Evolutionary conservation across 352 stramenopile species (phyloP).

Genomic region (Globisporangium spiculum): DNA sequence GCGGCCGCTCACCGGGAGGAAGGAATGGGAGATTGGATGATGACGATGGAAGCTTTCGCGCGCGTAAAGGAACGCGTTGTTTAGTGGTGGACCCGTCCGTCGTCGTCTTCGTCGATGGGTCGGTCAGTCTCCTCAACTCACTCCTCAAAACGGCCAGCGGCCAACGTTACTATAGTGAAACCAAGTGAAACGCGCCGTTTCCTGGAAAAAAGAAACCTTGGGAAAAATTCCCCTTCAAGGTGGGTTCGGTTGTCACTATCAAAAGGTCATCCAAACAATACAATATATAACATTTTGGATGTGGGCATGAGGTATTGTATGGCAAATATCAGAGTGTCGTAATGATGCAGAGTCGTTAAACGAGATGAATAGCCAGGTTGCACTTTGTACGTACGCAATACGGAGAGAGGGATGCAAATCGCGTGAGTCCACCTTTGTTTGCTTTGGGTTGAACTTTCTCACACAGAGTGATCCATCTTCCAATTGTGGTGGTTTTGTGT

Average conservation of each 20-base stretch:
- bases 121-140: background rate
- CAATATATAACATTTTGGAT: background rate
- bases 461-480: background rate
- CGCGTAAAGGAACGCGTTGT: constrained; percentile 1
- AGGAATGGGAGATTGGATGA: background rate
- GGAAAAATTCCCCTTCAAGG: background rate
- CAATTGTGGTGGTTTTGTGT: background rate
- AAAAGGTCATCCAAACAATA: too few species aligned
- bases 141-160: background rate
- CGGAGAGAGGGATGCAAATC: background rate
- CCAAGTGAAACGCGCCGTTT: background rate
- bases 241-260: background rate
- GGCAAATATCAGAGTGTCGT: background rate
- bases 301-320: background rate
- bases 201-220: background rate
- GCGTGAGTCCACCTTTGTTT: background rate
- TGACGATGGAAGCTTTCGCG: background rate
- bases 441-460: too few species aligned
- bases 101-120: too few species aligned
- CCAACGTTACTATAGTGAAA: background rate
- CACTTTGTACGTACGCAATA: background rate
- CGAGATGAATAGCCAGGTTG: background rate
- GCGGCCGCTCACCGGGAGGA: background rate
- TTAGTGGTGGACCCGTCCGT: background rate
- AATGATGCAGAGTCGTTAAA: background rate